Evolutionary conservation across 805 yeast species (phyloP), one percentile per base, ranked within the genome.

Genomic region (Starmerella asiatica): DNA sequence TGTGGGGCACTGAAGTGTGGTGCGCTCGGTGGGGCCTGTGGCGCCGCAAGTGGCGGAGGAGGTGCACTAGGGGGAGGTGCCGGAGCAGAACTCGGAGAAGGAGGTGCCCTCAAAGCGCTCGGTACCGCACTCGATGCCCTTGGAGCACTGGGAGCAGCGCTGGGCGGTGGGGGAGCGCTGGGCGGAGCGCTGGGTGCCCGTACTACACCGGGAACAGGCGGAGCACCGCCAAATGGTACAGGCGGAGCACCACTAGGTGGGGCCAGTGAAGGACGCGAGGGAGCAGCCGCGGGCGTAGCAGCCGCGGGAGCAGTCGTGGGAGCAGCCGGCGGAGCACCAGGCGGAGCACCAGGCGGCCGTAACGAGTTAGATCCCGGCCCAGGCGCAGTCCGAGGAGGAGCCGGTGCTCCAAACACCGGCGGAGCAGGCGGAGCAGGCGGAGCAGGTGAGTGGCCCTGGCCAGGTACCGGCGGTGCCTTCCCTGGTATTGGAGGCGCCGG

Each of bases 1-100:
- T 53, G 58, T 51, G 24, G 50, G 27, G 6, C n/a, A n/a, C n/a
- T n/a, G n/a, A n/a, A n/a, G n/a, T n/a, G 43, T 15, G 53, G 49
- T 7, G 47, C 14, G 3, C 48, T 24, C 24, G 58, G 44, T 17
- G 41, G 32, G 17, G 56, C 44, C 17, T 46, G 32, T 17, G 48
- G 32, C 23, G 53, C 42, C 21, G 42, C 37, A 1, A 47, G 40
- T 8, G 52, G 34, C 6, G 43, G 36, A 3, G 49, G 40, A 11
- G 53, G 48, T 8, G 49, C 42, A 3, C 43, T 29, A 3, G 39
- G 34, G 4, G 36, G 31, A 24, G 41, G 20, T n/a, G 46, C 30
- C 18, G 57, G 48, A 11, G 49, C 44, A 7, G 52, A 45, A 4
- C 55, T 46, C 7, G 48, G 43, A 11, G 60, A 43, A 9, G 56